Percentiles rank a stretch among this genome's conserved stretches.
Evolutionary conservation across 768 basidiomycete species (phyloP).

Genomic region (Trametes villosa): DNA sequence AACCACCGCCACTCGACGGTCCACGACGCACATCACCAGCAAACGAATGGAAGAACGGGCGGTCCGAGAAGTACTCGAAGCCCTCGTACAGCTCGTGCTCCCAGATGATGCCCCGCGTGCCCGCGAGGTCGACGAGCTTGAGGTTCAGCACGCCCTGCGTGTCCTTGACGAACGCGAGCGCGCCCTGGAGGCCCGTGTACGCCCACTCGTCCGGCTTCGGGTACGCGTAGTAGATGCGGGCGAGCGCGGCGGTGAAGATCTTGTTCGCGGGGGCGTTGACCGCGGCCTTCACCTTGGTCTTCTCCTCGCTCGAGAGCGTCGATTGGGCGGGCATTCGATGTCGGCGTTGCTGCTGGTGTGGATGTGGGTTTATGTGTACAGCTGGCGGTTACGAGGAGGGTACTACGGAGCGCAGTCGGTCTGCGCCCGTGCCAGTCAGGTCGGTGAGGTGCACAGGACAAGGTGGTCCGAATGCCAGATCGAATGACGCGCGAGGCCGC

Average conservation of each 20-base stretch:
- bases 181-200: constrained; percentile 88
- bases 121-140: constrained; percentile 81
- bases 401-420: constrained; percentile 16
- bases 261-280: constrained; percentile 65
- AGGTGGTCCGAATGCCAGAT: background rate
- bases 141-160: constrained; percentile 61
- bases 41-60: constrained; percentile 92
- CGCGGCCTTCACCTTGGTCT: constrained; percentile 69
- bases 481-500: constrained; percentile 11
- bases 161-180: constrained; percentile 72
- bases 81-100: constrained; percentile 88
- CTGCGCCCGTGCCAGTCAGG: constrained; percentile 7
- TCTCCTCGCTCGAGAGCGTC: constrained; percentile 75
- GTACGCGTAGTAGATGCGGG: constrained; percentile 88
- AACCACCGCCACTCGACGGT: no score
- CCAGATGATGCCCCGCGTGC: constrained; percentile 90
- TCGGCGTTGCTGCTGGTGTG: background rate
- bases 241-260: constrained; percentile 80
- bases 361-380: background rate
- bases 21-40: no score
- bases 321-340: constrained; percentile 85
- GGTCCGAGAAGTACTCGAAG: constrained; percentile 80
- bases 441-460: constrained; percentile 16
- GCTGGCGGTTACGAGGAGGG: background rate
- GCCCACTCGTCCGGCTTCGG: constrained; percentile 80